Conservation (phyloP, 129 eudicot species). For the Flaveria ramosissima region DNA sequence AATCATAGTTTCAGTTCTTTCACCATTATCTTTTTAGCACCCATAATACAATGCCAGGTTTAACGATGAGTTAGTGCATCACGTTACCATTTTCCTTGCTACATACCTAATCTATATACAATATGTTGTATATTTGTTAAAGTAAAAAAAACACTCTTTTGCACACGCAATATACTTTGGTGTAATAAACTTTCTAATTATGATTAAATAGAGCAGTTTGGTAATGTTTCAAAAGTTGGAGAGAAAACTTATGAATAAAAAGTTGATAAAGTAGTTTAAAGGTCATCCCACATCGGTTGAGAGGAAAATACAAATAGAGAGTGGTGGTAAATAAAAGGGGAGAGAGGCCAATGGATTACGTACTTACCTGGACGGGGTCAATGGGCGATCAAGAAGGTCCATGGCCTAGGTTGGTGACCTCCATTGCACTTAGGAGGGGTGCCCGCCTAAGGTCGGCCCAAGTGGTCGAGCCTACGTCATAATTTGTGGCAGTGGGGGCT, state of each 20-base stretch:
- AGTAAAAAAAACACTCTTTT: too few species aligned
- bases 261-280: background rate
- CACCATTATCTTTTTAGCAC: too few species aligned
- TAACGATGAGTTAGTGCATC: too few species aligned
- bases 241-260: background rate
- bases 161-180: too few species aligned
- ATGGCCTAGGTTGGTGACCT: slow-evolving; percentile 35
- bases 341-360: background rate
- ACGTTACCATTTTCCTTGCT: too few species aligned
- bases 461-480: slow-evolving; percentile 57
- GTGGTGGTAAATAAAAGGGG: background rate
- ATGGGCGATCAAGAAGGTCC: slow-evolving; percentile 25
- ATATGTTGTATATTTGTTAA: too few species aligned
- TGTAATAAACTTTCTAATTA: too few species aligned
- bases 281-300: background rate
- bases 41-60: too few species aligned
- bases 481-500: slow-evolving; percentile 34
- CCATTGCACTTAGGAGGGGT: slow-evolving; percentile 36
- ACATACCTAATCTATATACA: too few species aligned
- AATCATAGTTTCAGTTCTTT: too few species aligned
- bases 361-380: slow-evolving; percentile 27
- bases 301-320: background rate
- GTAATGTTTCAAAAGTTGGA: too few species aligned
- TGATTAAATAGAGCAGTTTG: too few species aligned
- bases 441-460: slow-evolving; percentile 50